Base-by-base conservation (phyloP, 1,284 basidiomycete species). In the Ceratobasidium sp. region DNA sequence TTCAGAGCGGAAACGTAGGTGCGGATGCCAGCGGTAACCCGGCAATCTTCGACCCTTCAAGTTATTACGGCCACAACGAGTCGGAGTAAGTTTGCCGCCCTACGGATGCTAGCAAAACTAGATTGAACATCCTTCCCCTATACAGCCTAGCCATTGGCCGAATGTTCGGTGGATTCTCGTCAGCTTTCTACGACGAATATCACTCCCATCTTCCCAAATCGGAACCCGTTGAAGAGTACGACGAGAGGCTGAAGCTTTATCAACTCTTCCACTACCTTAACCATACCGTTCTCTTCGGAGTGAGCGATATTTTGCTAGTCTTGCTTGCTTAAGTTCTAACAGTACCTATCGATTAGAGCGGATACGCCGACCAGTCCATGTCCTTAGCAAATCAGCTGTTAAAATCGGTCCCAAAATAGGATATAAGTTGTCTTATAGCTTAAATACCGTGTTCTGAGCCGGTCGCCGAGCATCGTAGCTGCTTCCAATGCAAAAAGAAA, bases 201-300 rank as follows among this genome's bases (percentile, higher is more conserved):
- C 92, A 96, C 78, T 78, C 88, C 54, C 78, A 91, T 74, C 84
- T 88, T 53, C 93, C 93, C 0, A 91, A 90, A 79, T 87, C 89
- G 0, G 86, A 92, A 66, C 94, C 94, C 1, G 85, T 84, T 1
- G 86, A 87, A 4, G 87, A 95, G 79, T 94, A 95, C 79, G 86
- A 87, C 29, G 83, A 92, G 64, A 87, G 95, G 29, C 86, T 85
- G 47, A 88, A 91, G 75, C 83, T 96, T 33, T 96, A 96, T 79
- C 90, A 95, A 82, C 83, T 96, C 51, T 97, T 94, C 78, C 95
- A 97, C 82, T 94, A 96, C 80, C 84, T 96, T 76, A 97, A 96
- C 79, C 93, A 94, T 79, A 91, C 92, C 0, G 84, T 92, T 8
- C 79, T 94, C 5, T 93, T 93, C 64, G 80, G 80, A 77, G 92